phyloP scores from a whole-genome alignment of 2,329 filamentous ascomycete species.

The Hortaea werneckii region DNA sequence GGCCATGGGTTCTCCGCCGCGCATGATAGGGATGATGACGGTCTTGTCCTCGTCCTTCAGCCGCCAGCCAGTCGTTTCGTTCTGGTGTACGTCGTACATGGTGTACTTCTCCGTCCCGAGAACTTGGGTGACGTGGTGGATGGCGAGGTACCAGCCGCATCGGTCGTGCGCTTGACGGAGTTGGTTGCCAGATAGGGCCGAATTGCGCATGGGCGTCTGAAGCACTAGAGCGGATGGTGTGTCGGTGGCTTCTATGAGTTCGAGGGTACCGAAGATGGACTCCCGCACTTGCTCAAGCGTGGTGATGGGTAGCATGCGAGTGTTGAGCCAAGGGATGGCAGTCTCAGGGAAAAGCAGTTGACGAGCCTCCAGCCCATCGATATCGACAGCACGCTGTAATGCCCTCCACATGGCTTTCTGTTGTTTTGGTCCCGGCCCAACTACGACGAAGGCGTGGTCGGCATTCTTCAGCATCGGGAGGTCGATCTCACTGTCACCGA shows the following conservation, averaged over 20 bases:
- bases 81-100: constrained; percentile 45
- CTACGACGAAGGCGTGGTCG: constrained; percentile 46
- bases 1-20: constrained; percentile 53
- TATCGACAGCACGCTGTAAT: constrained; percentile 35
- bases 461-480: constrained; percentile 47
- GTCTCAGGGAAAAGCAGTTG: constrained; percentile 40
- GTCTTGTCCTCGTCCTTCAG: constrained; percentile 41
- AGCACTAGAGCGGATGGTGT: constrained; percentile 41
- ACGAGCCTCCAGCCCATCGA: constrained; percentile 29
- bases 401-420: constrained; percentile 45
- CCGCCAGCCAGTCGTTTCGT: constrained; percentile 32
- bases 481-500: constrained; percentile 53
- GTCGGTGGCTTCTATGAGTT: constrained; percentile 31
- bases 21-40: constrained; percentile 51
- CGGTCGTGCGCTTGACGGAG: constrained; percentile 41
- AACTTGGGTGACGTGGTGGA: constrained; percentile 35
- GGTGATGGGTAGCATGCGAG: constrained; percentile 32
- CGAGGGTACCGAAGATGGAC: neutral
- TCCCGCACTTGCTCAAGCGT: constrained; percentile 23
- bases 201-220: constrained; percentile 45
- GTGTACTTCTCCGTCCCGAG: constrained; percentile 41
- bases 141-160: constrained; percentile 46
- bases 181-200: constrained; percentile 32
- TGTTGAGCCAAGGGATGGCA: constrained; percentile 34
- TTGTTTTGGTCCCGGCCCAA: constrained; percentile 36